These are phyloP conservation scores for Brassica rapa DNA, from an alignment of 345 rosid genomes.

Conservation along the genomic window DNA sequence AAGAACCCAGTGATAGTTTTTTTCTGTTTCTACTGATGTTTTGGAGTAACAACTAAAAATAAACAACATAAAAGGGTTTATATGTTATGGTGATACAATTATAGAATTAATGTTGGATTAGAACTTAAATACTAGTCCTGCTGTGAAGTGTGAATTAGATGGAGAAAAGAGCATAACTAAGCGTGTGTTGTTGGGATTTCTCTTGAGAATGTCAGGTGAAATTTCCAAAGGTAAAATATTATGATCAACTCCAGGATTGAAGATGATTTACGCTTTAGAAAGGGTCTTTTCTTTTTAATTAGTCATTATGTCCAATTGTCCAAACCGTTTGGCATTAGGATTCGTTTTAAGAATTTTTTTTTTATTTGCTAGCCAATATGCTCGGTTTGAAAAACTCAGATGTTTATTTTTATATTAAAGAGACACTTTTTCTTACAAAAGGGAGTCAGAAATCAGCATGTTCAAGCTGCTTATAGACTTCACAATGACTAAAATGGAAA, in stretches of 20 bases:
- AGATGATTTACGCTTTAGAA: constrained; percentile 9
- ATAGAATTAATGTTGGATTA: background rate
- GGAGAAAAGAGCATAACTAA: background rate
- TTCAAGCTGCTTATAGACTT: background rate
- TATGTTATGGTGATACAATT: background rate
- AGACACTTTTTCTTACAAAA: background rate
- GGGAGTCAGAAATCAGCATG: background rate
- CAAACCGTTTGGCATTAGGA: background rate
- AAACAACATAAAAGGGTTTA: constrained; percentile 6
- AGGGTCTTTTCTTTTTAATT: constrained; percentile 13
- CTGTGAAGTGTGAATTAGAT: background rate
- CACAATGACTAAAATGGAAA: background rate
- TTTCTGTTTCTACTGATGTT: background rate
- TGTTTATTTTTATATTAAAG: background rate
- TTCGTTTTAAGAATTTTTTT: background rate
- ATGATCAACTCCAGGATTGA: background rate
- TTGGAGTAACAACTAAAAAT: background rate
- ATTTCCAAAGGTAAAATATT: constrained; percentile 1
- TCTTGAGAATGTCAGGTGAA: background rate
- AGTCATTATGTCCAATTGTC: background rate
- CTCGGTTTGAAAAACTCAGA: constrained; percentile 14
- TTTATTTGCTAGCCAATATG: background rate
- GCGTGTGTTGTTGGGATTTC: constrained; percentile 16
- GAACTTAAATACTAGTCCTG: constrained; percentile 8
- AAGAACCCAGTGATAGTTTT: constrained; percentile 32